These are phyloP conservation scores for Penicillium sp. DNA, from an alignment of 2,329 filamentous ascomycete species.

Conservation along the genomic window DNA sequence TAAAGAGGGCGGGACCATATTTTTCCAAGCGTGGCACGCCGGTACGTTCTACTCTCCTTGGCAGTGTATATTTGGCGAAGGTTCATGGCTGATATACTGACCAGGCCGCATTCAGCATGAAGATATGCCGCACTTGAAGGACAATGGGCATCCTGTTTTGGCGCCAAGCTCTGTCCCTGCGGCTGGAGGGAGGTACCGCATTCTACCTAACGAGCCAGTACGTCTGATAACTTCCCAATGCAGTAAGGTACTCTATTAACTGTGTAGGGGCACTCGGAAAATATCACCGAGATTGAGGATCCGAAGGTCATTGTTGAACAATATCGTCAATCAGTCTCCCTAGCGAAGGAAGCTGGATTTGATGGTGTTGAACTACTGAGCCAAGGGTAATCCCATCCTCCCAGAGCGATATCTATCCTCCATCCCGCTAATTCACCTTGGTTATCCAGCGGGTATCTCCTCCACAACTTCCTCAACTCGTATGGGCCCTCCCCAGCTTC, in stretches of 20 bases:
- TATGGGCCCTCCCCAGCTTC: too few species aligned
- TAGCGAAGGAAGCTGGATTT: constrained; percentile 23
- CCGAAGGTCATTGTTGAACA: constrained; percentile 18
- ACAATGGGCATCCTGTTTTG: constrained; percentile 23
- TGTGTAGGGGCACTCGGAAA: constrained; percentile 18
- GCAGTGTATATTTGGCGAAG: too few species aligned
- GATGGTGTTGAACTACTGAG: constrained; percentile 23
- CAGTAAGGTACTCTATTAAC: too few species aligned
- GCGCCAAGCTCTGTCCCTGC: constrained; percentile 26
- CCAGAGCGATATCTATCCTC: background rate
- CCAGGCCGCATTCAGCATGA: constrained; percentile 31
- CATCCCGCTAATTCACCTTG: too few species aligned
- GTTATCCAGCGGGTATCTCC: too few species aligned
- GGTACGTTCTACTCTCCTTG: too few species aligned
- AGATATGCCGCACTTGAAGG: constrained; percentile 26
- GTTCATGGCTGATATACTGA: too few species aligned
- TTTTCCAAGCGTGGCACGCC: constrained; percentile 31
- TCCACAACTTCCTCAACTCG: too few species aligned
- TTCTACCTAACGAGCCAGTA: constrained; percentile 19
- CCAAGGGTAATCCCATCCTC: constrained; percentile 15
- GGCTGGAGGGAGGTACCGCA: constrained; percentile 26
- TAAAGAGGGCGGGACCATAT: constrained; percentile 26
- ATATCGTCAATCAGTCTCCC: constrained; percentile 14
- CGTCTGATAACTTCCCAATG: background rate
- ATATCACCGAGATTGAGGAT: constrained; percentile 21